Evolutionary conservation across 75 land plant species (phyloP).

Genomic region (Pinus albicaulis): DNA sequence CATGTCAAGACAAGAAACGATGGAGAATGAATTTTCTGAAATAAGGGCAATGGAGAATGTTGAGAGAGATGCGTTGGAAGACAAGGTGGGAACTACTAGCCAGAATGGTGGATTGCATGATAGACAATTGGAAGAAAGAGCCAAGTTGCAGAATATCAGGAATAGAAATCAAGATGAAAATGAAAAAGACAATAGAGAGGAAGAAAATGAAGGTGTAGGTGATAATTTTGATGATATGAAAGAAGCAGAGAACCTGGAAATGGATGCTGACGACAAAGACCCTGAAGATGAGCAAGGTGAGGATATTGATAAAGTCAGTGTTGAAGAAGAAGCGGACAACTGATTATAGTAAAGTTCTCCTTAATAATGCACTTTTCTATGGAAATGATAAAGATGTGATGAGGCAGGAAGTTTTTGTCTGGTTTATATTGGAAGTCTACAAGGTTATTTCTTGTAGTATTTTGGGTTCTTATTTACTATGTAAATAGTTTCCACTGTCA

Average conservation of each 20-base stretch:
- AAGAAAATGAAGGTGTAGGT: background rate
- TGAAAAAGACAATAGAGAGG: constrained; percentile 3
- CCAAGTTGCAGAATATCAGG: background rate
- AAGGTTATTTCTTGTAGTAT: background rate
- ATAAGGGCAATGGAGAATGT: constrained; percentile 2
- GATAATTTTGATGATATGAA: constrained; percentile 3
- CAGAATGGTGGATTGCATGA: background rate
- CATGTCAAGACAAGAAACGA: background rate
- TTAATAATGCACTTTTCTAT: background rate
- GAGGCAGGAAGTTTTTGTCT: background rate
- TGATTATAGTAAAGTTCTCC: background rate
- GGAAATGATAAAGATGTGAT: background rate
- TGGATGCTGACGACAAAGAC: constrained; percentile 3
- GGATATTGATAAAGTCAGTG: background rate
- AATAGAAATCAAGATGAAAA: constrained; percentile 1
- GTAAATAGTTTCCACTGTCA: constrained; percentile 3
- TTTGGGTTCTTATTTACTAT: background rate
- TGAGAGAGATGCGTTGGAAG: constrained; percentile 8
- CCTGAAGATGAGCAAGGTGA: constrained; percentile 9
- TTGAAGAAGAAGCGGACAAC: constrained; percentile 7
- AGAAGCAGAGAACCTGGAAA: constrained; percentile 1
- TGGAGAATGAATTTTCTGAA: background rate
- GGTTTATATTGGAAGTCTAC: background rate
- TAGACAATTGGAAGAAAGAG: background rate
- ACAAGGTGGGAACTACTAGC: background rate